A percentile compares a stretch with the other conserved stretches of the same genome.
Conservation (phyloP, 1,284 basidiomycete species). For the Phylloporus sp. region DNA sequence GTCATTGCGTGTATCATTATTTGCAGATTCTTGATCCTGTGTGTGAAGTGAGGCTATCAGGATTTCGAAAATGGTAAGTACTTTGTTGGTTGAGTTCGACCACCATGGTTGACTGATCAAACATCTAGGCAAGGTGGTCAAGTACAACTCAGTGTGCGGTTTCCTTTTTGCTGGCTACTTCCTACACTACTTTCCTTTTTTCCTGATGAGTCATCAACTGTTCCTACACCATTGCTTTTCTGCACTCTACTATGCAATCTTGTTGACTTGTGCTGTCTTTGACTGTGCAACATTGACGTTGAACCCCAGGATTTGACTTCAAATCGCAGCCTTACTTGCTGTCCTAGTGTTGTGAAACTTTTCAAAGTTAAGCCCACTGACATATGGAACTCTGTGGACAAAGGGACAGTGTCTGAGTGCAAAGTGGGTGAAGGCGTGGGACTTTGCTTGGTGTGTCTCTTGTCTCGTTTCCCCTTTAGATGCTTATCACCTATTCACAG, state of each 20-base stretch:
- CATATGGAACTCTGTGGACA: slow-evolving; percentile 91
- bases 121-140: slow-evolving; percentile 77
- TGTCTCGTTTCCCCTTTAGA: not conserved
- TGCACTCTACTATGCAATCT: slow-evolving; percentile 91
- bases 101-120: not conserved
- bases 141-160: slow-evolving; percentile 90
- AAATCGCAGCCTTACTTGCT: slow-evolving; percentile 76
- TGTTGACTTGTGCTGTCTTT: slow-evolving; percentile 80
- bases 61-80: slow-evolving; percentile 90
- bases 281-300: slow-evolving; percentile 85
- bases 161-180: slow-evolving; percentile 95
- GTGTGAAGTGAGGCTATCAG: slow-evolving; percentile 88
- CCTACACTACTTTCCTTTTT: slow-evolving; percentile 97
- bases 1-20: slow-evolving; percentile 71
- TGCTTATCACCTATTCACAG: slow-evolving; percentile 42
- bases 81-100: fast-evolving
- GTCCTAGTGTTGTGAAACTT: slow-evolving; percentile 82
- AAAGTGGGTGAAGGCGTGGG: slow-evolving; percentile 92
- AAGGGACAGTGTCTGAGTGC: slow-evolving; percentile 75
- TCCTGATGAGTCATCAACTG: slow-evolving; percentile 93
- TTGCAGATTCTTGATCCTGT: slow-evolving; percentile 81
- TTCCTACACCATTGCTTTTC: slow-evolving; percentile 98
- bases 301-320: slow-evolving; percentile 76
- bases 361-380: slow-evolving; percentile 79
- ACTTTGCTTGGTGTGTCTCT: slow-evolving; percentile 83